Conservation (phyloP, 805 yeast genomes). For the Metschnikowia sp. region DNA sequence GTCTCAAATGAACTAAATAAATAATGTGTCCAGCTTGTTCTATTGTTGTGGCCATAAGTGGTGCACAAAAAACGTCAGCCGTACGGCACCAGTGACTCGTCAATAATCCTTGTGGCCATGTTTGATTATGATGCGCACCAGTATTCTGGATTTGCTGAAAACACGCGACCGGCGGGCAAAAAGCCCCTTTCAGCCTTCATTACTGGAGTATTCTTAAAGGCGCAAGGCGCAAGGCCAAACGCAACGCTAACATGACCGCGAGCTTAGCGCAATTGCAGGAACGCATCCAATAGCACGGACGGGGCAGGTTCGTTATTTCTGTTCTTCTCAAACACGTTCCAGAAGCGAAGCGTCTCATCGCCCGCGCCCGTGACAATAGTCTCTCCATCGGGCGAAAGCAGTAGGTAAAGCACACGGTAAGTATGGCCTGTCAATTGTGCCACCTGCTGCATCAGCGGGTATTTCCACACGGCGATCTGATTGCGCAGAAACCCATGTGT, state of each 20-base stretch:
- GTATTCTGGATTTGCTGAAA: too few relatives aligned
- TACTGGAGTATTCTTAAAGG: too few relatives aligned
- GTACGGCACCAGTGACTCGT: too few relatives aligned
- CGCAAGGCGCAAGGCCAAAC: too few relatives aligned
- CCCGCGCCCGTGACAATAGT: slow-evolving; percentile 98
- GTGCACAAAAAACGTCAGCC: too few relatives aligned
- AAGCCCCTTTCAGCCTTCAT: too few relatives aligned
- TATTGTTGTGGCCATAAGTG: too few relatives aligned
- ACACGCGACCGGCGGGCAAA: too few relatives aligned
- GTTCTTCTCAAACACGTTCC: slow-evolving; percentile 89
- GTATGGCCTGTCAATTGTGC: slow-evolving; percentile 95
- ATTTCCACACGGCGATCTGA: slow-evolving; percentile 92
- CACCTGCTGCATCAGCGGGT: slow-evolving; percentile 86
- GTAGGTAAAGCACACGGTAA: slow-evolving; percentile 81
- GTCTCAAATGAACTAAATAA: too few relatives aligned
- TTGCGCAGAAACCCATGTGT: slow-evolving; percentile 93
- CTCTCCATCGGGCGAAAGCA: slow-evolving; percentile 93
- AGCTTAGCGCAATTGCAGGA: slow-evolving; percentile 61
- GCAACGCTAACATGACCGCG: background rate
- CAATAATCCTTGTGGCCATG: too few relatives aligned
- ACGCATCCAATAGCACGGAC: slow-evolving; percentile 68
- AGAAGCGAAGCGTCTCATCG: slow-evolving; percentile 91
- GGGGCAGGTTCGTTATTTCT: slow-evolving; percentile 56
- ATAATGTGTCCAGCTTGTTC: too few relatives aligned
- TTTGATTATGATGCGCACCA: too few relatives aligned